Base-by-base conservation (phyloP, 2,329 filamentous ascomycete genomes). In the Hortaea werneckii region DNA sequence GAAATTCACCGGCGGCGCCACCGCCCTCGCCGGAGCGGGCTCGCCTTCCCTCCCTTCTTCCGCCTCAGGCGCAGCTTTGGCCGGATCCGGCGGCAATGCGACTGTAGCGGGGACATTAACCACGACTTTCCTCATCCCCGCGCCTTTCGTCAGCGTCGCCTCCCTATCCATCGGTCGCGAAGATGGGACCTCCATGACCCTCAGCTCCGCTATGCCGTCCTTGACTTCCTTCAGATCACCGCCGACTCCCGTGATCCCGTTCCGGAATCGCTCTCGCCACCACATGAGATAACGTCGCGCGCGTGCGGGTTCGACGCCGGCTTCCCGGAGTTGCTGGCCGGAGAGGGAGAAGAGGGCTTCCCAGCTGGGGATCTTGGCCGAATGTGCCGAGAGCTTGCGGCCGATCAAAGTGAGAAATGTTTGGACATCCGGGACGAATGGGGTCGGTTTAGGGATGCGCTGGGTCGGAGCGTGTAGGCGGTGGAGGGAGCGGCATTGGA, bases 391-490 rank as follows among this genome's bases (percentile, higher is more conserved):
- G 58, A 95, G 80, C 57, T 82, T 82, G 52, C 92, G 89, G 57
- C 92, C 92, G 67, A 96, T 95, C 49, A 95, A 75, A 32, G 78
- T 87, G 51, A 96, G 82, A 67, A 98, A 95, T 11, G 89, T 92
- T 56, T 76, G 64, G 37, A 87, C 80, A 64, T 95, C 83, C 29
- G 89, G 90, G 35, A 94, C 82, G 58, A 94, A 88, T 1, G 87
- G 86, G 34, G 84, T 94, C 1, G 88, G 84, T 26, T 74, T 61
- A 2, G 89, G 89, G 28, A 82, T 65, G n/a, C 62, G 62, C 10
- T 61, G 63, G 47, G 63, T 56, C 13, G 67, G 64, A 29, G 68
- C 66, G 42, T 64, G 63, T 20, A 56, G 50, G 35, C 47, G 48
- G 49, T 58, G 55, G 35, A 58, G 48, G 39, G 46, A 32, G 41